Evolutionary conservation across 352 stramenopile genomes (phyloP).

Genomic region (Globisporangium spinosum): DNA sequence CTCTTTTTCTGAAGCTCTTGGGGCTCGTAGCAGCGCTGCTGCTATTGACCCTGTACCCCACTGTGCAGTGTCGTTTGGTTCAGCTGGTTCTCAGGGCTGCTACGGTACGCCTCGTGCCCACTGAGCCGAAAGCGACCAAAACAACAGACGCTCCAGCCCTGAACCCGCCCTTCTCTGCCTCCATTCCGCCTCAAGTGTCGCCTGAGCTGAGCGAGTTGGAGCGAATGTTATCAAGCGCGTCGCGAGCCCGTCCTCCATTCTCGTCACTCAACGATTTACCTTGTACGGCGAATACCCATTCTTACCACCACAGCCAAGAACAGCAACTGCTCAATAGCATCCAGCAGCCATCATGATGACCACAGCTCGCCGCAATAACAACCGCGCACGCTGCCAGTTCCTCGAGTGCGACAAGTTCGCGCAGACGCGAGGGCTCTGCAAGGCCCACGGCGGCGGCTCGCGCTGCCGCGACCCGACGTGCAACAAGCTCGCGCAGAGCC

Average conservation of each 20-base stretch:
- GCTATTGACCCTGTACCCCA: background rate
- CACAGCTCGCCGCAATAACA: constrained; percentile 47
- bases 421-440: constrained; percentile 76
- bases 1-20: background rate
- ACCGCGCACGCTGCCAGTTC: constrained; percentile 73
- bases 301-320: constrained; percentile 15
- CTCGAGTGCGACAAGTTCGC: constrained; percentile 80
- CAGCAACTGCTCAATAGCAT: constrained; percentile 17
- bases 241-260: background rate
- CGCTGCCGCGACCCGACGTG: constrained; percentile 71
- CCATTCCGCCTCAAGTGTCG: background rate
- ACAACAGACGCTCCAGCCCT: constrained; percentile 1
- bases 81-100: background rate
- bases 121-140: constrained; percentile 11
- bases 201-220: background rate
- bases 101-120: background rate
- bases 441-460: constrained; percentile 80
- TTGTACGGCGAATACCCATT: constrained; percentile 22
- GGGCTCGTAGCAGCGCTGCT: too few relatives aligned
- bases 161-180: constrained; percentile 20
- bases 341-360: constrained; percentile 28
- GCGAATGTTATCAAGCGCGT: background rate
- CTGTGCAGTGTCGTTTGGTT: constrained; percentile 1
- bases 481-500: constrained; percentile 79
- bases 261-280: constrained; percentile 37